Percentiles rank a stretch among this genome's conserved stretches.
Evolutionary conservation across 1,284 basidiomycete genomes (phyloP).

Genomic region (Coniferiporia sulphurascens): DNA sequence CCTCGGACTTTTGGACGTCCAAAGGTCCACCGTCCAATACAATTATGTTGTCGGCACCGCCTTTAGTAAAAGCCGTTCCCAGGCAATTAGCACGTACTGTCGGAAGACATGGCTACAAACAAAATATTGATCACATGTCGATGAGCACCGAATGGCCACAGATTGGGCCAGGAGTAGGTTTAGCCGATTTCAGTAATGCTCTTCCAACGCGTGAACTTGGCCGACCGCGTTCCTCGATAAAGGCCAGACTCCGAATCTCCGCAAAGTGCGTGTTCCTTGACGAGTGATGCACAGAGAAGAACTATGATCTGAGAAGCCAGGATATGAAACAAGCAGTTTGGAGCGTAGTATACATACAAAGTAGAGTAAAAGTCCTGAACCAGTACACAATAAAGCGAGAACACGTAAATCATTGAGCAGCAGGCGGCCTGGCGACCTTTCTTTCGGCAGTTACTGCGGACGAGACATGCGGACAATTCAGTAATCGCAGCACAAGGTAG

Average conservation of each 20-base stretch:
- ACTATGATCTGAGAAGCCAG: not conserved
- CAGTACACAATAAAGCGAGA: not conserved
- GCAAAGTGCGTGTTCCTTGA: no score
- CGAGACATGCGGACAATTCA: not conserved
- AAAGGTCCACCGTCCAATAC: not conserved
- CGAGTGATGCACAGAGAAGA: not conserved
- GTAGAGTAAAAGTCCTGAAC: not conserved
- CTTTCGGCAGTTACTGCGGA: not conserved
- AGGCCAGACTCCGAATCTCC: no score
- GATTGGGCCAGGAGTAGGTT: not conserved
- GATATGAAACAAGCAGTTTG: not conserved
- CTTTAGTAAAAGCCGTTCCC: not conserved
- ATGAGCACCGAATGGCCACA: not conserved
- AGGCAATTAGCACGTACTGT: no score
- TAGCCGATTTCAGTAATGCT: not conserved
- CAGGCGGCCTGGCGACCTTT: not conserved
- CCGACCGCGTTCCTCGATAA: no score
- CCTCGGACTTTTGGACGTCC: not conserved
- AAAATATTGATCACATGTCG: not conserved
- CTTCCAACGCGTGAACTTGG: not conserved
- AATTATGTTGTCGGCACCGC: not conserved
- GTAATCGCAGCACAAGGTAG: not conserved
- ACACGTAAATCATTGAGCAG: not conserved
- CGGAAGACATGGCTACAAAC: no score
- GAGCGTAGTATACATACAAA: not conserved